Conservation (phyloP, 805 yeast genomes). For the Cyberlindnera americana region DNA sequence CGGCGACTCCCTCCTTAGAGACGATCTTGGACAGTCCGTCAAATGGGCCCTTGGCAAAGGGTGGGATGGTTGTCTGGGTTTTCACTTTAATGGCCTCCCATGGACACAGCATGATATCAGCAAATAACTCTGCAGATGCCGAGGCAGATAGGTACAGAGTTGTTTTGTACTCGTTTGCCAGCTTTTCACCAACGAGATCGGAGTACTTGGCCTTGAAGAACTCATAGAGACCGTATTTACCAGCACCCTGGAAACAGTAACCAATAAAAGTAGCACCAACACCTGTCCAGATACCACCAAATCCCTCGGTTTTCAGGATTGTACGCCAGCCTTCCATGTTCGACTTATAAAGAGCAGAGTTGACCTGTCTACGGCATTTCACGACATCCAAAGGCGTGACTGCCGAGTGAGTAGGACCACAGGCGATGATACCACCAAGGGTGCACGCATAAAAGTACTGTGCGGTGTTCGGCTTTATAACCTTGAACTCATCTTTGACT, state of each 20-base stretch:
- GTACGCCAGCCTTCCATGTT: conserved; percentile 79
- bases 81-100: conserved; percentile 93
- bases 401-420: conserved; percentile 95
- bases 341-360: conserved; percentile 65
- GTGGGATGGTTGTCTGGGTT: conserved; percentile 91
- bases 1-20: conserved; percentile 65
- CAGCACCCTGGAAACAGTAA: conserved; percentile 94
- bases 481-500: conserved; percentile 17
- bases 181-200: conserved; percentile 59
- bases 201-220: conserved; percentile 78
- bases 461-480: conserved; percentile 28
- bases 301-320: conserved; percentile 72
- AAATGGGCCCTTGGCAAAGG: conserved; percentile 59
- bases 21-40: conserved; percentile 67
- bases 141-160: conserved; percentile 77
- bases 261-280: conserved; percentile 91
- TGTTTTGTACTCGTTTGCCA: conserved; percentile 63
- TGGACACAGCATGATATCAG: conserved; percentile 89
- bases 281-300: conserved; percentile 77
- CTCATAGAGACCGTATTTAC: conserved; percentile 95
- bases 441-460: conserved; percentile 56
- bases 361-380: conserved; percentile 90
- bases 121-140: conserved; percentile 91
- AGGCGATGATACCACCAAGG: conserved; percentile 68
- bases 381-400: conserved; percentile 93